Base-by-base conservation (phyloP, 2,329 filamentous ascomycete species). In the Zymoseptoria passerinii region DNA sequence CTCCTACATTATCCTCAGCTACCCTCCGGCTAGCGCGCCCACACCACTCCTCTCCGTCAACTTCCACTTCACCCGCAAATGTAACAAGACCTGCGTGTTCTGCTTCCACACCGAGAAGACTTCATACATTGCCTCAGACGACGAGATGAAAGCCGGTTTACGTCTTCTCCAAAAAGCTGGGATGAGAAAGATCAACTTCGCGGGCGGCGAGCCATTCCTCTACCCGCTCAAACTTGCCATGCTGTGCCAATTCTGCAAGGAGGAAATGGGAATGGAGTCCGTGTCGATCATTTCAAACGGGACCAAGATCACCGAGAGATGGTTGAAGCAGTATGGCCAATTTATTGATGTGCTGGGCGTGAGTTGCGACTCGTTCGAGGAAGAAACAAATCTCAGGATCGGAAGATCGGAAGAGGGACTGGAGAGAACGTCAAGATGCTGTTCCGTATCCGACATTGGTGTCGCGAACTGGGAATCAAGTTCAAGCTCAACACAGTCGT, bases 401-500 rank as follows among this genome's bases (percentile, higher is more conserved):
- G 80, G 81, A 3, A 74, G 23, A 83, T 83, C 58, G 80, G 81
- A 3, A 74, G 80, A 7, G 78, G 78, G 3, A 58, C 55, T 16
- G 58, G 58, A 16, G 40, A 58, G 18, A 60, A 60, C 23, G 55
- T 60, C 16, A 28, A 50, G 40, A 55, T 48, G 55, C 50, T 60
- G 2, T 60, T 60, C 52, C 16, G 48, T 10, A 60, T 60, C n/a
- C 28, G 55, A 10, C 13, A 53, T 2, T 78, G 77, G 74, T 83
- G 81, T 67, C 63, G 66, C 3, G 58, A 76, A 57, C 74, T 75
- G 23, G 74, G 74, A 1, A 76, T 83, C 66, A 79, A 76, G 68
- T 82, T 83, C 72, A 83, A 83, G 71, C 66, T 83, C 54, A 83
- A 83, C 69, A 83, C 81, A 0, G 80, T 83, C 0, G 75, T 83